Base-by-base conservation (phyloP, 306 rosid species). In the Cicer bijugum region DNA sequence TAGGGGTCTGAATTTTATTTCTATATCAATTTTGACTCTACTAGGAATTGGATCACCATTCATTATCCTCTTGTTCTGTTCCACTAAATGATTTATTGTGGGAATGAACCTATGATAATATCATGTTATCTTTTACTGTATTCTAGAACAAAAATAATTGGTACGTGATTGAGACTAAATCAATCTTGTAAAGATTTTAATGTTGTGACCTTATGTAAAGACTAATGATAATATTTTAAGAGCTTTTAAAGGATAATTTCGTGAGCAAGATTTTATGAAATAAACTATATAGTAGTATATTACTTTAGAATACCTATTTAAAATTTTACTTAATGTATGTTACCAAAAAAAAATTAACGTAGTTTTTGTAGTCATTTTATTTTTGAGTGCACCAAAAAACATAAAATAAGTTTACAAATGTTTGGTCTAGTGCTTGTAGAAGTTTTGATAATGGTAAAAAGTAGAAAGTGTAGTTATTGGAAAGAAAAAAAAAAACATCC, bases 21-120 rank as follows among this genome's bases (percentile, higher is more conserved):
- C 75, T 71, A 71, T 51, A 78, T 78, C 75, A 50, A 17, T 84
- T 86, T 88, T 86, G 85, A 74, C 86, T 82, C 60, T 15, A 5
- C 39, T 60, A 42, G 67, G 63, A 56, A 37, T 58, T 8, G 67
- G 46, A 52, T 55, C 66, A 14, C 56, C 60, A 7, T 56, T 65
- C 40, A 57, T 51, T 52, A 42, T 63, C 55, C 63, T n/a, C 37
- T 56, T 52, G 60, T 20, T 70, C 62, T 2, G 40, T 55, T 72
- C 23, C 19, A 75, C 56, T 40, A 71, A 65, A 57, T 38, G 65
- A 46, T 62, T 7, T 70, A 28, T 67, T 43, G n/a, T 47, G 61
- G 57, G 59, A 47, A 65, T 53, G 46, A 23, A 57, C 64, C 58
- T 46, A 38, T 61, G 17, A 63, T 46, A 68, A 16, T 46, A 17